Evolutionary conservation across 2,329 filamentous ascomycete species (phyloP).

Genomic region (Diaporthe sp.): DNA sequence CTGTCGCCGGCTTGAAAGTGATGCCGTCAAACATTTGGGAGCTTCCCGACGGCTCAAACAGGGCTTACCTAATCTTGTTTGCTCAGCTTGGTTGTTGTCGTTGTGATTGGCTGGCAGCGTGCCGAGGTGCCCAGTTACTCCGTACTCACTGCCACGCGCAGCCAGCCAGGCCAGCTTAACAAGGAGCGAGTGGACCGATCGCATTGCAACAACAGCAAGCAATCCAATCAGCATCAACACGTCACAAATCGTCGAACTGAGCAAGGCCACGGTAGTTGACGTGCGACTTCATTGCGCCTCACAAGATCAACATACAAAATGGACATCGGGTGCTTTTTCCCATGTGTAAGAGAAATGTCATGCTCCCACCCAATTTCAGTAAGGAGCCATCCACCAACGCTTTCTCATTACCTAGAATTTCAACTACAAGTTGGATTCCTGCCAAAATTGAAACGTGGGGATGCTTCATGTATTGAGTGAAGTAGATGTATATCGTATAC

Average conservation of each 20-base stretch:
- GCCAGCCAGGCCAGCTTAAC: slow-evolving; percentile 7
- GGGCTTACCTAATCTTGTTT: slow-evolving; percentile 22
- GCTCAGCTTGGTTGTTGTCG: slow-evolving; percentile 5
- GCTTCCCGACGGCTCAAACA: slow-evolving; percentile 25
- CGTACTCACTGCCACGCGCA: no score
- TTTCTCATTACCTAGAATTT: no score
- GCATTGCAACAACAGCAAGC: not conserved
- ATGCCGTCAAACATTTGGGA: slow-evolving; percentile 35
- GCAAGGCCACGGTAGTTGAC: not conserved
- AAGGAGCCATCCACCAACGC: no score
- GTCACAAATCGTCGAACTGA: not conserved
- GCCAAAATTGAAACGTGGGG: no score
- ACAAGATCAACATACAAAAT: no score
- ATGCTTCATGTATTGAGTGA: no score
- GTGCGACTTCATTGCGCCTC: no score
- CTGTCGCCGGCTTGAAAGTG: slow-evolving; percentile 23
- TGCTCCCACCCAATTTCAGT: no score
- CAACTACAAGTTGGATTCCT: no score
- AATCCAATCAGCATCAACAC: not conserved
- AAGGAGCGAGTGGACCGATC: not conserved
- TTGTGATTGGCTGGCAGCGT: not conserved
- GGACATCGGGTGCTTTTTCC: no score
- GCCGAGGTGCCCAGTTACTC: not conserved
- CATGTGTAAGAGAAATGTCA: no score
- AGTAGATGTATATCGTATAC: no score